phyloP scores from a whole-genome alignment of 257 asterid species.

The Striga asiatica region DNA sequence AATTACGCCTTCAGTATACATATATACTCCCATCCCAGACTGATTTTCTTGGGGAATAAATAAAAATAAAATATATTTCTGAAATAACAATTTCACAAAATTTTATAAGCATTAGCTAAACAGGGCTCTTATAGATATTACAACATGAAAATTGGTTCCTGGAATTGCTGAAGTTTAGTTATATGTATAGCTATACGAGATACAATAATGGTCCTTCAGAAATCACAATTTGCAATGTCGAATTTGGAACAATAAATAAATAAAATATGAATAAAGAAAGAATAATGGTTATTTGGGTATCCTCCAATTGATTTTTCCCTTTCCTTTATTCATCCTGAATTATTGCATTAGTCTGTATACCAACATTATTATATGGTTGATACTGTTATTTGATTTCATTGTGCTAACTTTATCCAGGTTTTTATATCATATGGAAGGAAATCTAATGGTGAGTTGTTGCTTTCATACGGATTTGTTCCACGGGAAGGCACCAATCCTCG shows the following conservation, averaged over 20 bases:
- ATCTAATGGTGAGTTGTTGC: slow-evolving; percentile 88
- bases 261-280: too few relatives aligned
- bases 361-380: not conserved
- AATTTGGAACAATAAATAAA: too few relatives aligned
- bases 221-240: too few relatives aligned
- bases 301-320: too few relatives aligned
- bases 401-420: slow-evolving; percentile 40
- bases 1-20: slow-evolving; percentile 1
- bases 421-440: slow-evolving; percentile 87
- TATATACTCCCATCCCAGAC: not conserved
- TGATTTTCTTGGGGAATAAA: not conserved
- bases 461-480: slow-evolving; percentile 95
- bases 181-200: too few relatives aligned
- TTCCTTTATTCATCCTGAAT: too few relatives aligned
- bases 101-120: not conserved
- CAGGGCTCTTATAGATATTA: not conserved
- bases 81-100: not conserved
- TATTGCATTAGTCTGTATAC: too few relatives aligned
- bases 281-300: too few relatives aligned
- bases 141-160: not conserved
- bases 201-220: too few relatives aligned
- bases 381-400: not conserved
- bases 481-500: slow-evolving; percentile 89
- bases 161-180: not conserved
- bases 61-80: not conserved